Evolutionary conservation across 352 stramenopile genomes (phyloP).

Genomic region (Phytophthora crassamura): DNA sequence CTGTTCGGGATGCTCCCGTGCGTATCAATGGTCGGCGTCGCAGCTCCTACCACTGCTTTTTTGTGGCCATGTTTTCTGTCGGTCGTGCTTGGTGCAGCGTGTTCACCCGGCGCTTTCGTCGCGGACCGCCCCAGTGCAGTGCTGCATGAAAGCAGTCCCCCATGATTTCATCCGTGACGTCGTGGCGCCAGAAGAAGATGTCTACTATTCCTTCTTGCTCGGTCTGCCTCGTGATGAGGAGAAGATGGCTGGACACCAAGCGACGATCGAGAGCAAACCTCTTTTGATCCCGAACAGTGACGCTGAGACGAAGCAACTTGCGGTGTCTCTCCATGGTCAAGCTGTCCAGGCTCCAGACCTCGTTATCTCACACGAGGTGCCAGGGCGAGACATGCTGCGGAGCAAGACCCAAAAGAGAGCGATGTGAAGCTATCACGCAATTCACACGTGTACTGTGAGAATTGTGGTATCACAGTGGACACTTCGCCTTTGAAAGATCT

Average conservation of each 20-base stretch:
- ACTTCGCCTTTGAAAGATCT: conserved; percentile 3
- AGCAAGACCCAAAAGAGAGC: background rate
- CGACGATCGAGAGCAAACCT: background rate
- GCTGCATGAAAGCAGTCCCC: conserved; percentile 44
- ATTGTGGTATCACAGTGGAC: conserved; percentile 5
- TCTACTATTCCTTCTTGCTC: conserved; percentile 52
- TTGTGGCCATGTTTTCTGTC: conserved; percentile 47
- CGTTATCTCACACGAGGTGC: conserved; percentile 20
- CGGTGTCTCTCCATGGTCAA: background rate
- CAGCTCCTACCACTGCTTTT: conserved; percentile 48
- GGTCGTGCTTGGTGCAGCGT: conserved; percentile 29
- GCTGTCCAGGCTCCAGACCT: too few species aligned
- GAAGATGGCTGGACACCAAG: background rate
- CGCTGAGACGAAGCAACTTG: conserved; percentile 14
- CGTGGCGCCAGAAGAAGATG: conserved; percentile 42
- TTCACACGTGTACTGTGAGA: background rate
- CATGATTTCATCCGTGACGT: conserved; percentile 36
- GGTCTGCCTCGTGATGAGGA: conserved; percentile 1
- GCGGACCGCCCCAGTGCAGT: conserved; percentile 37
- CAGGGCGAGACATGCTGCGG: background rate
- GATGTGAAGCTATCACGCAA: background rate
- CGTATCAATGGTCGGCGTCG: conserved; percentile 18
- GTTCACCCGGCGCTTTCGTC: conserved; percentile 31
- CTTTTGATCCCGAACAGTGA: background rate
- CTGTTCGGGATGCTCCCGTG: conserved; percentile 17